Percentiles rank a stretch among this genome's conserved stretches.
Conservation (phyloP, 495 filamentous ascomycete genomes). For the Penicillium ochrochloron region DNA sequence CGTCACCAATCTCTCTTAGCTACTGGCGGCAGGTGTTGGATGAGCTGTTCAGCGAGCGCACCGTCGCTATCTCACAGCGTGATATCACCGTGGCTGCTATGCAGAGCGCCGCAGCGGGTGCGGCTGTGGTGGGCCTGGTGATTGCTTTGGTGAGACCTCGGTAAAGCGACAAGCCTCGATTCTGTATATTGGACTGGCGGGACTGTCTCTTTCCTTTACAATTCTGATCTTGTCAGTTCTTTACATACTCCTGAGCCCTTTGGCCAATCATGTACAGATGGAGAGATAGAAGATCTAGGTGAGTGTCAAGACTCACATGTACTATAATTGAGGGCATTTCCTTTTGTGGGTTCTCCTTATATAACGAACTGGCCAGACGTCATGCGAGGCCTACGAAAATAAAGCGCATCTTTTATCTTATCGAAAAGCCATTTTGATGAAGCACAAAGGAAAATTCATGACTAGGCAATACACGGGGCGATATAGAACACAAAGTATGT, state of each 20-base stretch:
- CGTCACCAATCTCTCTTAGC: slow-evolving; percentile 33
- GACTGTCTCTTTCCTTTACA: not conserved
- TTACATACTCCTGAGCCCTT: slow-evolving; percentile 1
- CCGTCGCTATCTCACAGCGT: slow-evolving; percentile 67
- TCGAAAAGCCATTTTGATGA: not conserved
- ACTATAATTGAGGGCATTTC: slow-evolving; percentile 13
- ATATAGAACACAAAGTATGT: slow-evolving; percentile 42
- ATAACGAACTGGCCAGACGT: not conserved
- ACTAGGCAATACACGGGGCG: slow-evolving; percentile 39
- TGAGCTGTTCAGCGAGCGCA: slow-evolving; percentile 70
- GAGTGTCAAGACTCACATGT: slow-evolving; percentile 17
- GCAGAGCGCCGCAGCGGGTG: slow-evolving; percentile 75
- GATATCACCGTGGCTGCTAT: slow-evolving; percentile 74
- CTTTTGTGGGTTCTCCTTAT: not conserved
- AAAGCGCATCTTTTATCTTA: not conserved
- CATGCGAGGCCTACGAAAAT: not conserved
- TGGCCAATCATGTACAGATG: slow-evolving; percentile 26
- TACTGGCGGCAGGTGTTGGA: slow-evolving; percentile 56
- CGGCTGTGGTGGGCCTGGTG: slow-evolving; percentile 63
- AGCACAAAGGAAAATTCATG: slow-evolving; percentile 39
- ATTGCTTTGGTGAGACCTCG: slow-evolving; percentile 59
- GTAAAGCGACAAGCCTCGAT: slow-evolving; percentile 30
- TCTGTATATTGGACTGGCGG: slow-evolving; percentile 5
- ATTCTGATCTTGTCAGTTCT: slow-evolving; percentile 5
- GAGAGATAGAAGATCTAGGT: slow-evolving; percentile 17